Base-by-base conservation (phyloP, 768 basidiomycete genomes). In the Russula compacta region DNA sequence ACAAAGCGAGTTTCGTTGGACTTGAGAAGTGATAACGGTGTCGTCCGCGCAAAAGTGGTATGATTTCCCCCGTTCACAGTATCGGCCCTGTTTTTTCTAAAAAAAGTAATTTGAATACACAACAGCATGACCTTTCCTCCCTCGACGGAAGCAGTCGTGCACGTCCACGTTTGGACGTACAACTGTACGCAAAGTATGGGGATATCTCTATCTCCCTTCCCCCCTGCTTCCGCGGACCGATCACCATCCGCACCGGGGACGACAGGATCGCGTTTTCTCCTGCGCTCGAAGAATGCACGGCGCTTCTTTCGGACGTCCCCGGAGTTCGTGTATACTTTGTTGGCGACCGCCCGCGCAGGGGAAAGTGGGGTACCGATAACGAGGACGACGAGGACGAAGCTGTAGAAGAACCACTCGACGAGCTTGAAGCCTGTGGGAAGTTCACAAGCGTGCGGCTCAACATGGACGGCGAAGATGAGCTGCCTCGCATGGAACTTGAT, bases 171-270 rank as follows among this genome's bases (percentile, higher is more conserved):
- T 15, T 61, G 10, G 43, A 56, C 14, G 33, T 61, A 14, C n/a
- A 44, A 1, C 43, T 61, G 11, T 36, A 38, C 3, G 50, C 55
- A 1, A 40, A 39, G 19, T 57, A 48, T 10, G 55, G 55, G 3
- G 60, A 51, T 10, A 4, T 61, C 35, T 56, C 19, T 6, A 2
- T 61, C 55, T 61, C 55, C 4, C 50, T 61, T 8, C 60, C 60
- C 15, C 50, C n/a, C 15, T 33, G 14, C 43, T 61, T 61, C 56
- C 60, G 55, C 6, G 60, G 60, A 49, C 49, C 55, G 24, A 52
- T 61, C 4, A 61, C 24, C 19, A 57, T 61, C 43, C 24, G 24
- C 12, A 32, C 60, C 19, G 21, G 32, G 11, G 35, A 52, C 29
- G 50, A 47, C 21, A 42, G 55, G n/a, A 40, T 61, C 50, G 24